A percentile compares a stretch with the other conserved stretches of the same genome.
Conservation (phyloP, 2,329 filamentous ascomycete genomes). For the Epichloe baconii region DNA sequence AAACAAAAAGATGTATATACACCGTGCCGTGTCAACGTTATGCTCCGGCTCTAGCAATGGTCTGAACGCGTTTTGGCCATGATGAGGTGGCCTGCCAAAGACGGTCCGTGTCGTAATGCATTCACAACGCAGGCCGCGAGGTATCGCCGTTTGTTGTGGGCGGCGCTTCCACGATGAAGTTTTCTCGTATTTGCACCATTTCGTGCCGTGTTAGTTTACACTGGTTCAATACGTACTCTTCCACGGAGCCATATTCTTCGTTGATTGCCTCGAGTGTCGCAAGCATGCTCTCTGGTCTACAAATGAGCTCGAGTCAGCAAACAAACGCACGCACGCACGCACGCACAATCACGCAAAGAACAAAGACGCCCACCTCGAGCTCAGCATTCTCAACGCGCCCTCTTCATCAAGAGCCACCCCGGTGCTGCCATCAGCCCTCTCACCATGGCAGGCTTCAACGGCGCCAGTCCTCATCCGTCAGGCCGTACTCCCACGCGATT, state of each 20-base stretch:
- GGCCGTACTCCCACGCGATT: conserved; percentile 55
- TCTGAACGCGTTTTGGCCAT: not conserved
- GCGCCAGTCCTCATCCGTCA: conserved; percentile 47
- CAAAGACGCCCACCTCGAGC: conserved; percentile 24
- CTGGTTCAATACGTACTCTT: conserved; percentile 46
- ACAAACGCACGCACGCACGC: too few relatives aligned
- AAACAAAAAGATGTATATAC: not conserved
- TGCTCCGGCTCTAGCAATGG: not conserved
- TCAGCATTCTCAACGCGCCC: conserved; percentile 32
- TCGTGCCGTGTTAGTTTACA: conserved; percentile 44
- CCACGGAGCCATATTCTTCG: conserved; percentile 47
- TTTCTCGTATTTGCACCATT: conserved; percentile 37
- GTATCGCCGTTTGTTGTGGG: not conserved
- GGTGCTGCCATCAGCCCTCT: conserved; percentile 35
- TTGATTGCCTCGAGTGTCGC: conserved; percentile 41
- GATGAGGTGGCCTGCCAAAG: not conserved
- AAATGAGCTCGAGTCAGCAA: too few relatives aligned
- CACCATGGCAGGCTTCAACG: conserved; percentile 39
- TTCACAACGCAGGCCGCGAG: not conserved
- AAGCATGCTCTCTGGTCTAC: conserved; percentile 32
- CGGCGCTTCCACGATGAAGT: conserved; percentile 27
- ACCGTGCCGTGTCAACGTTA: not conserved
- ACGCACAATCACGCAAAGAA: too few relatives aligned
- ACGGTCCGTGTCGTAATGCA: not conserved
- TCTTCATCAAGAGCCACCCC: conserved; percentile 30